phyloP scores from a whole-genome alignment of 805 yeast species.

The Candida sonorensis region DNA sequence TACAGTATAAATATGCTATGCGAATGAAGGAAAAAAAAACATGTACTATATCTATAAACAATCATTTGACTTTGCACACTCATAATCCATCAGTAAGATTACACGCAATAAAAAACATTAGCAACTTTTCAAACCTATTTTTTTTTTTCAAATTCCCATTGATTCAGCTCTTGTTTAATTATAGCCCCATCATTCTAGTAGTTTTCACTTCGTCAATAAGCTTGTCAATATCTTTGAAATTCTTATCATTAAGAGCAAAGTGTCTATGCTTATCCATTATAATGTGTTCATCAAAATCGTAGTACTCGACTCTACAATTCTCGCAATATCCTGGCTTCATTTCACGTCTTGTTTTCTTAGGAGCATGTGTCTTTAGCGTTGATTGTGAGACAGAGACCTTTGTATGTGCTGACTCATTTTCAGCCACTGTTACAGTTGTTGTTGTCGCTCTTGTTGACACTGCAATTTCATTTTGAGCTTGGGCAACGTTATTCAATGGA shows the following conservation, averaged over 20 bases:
- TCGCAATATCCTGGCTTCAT: constrained; percentile 78
- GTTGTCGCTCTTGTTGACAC: not conserved
- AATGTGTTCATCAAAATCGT: constrained; percentile 72
- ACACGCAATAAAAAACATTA: no score
- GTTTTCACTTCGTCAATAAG: constrained; percentile 44
- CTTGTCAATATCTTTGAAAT: constrained; percentile 72
- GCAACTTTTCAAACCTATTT: no score
- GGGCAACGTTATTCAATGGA: not conserved
- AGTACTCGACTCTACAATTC: constrained; percentile 82
- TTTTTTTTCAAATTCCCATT: no score
- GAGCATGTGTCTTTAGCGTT: constrained; percentile 1
- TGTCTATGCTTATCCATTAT: constrained; percentile 60
- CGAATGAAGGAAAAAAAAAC: no score
- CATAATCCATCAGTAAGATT: no score
- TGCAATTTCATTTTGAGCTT: not conserved
- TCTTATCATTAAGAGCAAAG: constrained; percentile 65
- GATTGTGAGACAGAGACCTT: no score
- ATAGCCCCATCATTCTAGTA: constrained; percentile 19
- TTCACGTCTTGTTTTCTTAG: constrained; percentile 17
- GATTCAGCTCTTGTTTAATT: not conserved
- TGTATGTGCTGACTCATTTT: not conserved
- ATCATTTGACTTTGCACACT: no score
- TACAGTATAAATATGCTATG: no score
- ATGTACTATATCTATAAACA: no score
- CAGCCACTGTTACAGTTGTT: constrained; percentile 1